Evolutionary conservation across 2,329 filamentous ascomycete genomes (phyloP), one percentile per base, ranked within the genome.

Genomic region (Trichoderma cornu-damae): DNA sequence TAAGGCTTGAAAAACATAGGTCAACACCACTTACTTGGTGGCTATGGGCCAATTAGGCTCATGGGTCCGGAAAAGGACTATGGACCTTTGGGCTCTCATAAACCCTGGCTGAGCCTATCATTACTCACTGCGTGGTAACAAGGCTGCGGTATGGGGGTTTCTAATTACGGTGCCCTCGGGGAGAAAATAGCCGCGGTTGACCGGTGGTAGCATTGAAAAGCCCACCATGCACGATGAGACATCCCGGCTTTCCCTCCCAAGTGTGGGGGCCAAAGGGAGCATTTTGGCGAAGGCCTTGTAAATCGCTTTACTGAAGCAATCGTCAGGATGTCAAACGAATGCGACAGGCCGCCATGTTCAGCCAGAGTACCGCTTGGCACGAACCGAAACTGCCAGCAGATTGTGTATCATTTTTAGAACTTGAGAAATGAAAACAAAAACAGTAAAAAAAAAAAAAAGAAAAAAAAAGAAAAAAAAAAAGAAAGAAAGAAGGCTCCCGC

Each of bases 41-140:
- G 35, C 18, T 24, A 37, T 57, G 54, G 47, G 42, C 54, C 54
- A 57, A 57, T n/a, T 57, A 48, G 35, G 16, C 30, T n/a, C 3
- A 28, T 22, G 18, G 11, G n/a, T 9, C 24, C 12, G 47, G 8
- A 38, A 35, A 50, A 14, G 22, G 22, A 37, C 14, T 37, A 38
- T 14, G 42, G 52, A 37, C 34, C 43, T 40, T 32, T 56, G 52
- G 52, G 43, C 52, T 35, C 12, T 35, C 43, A 14, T 55, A 18
- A 53, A 35, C 11, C 30, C 34, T 37, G 37, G 43, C 34, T 37
- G 37, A 49, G 53, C 53, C 53, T 49, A 48, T 42, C 53, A 49
- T 20, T 35, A 20, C 42, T 43, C 24, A 22, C 11, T 14, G 26
- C 16, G 42, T 32, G 52, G 53, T 24, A n/a, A 22, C 26, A 40